Evolutionary conservation across 1,139 yeast species (phyloP), one percentile per base, ranked within the genome.

Genomic region (Geotrichum fermentans): DNA sequence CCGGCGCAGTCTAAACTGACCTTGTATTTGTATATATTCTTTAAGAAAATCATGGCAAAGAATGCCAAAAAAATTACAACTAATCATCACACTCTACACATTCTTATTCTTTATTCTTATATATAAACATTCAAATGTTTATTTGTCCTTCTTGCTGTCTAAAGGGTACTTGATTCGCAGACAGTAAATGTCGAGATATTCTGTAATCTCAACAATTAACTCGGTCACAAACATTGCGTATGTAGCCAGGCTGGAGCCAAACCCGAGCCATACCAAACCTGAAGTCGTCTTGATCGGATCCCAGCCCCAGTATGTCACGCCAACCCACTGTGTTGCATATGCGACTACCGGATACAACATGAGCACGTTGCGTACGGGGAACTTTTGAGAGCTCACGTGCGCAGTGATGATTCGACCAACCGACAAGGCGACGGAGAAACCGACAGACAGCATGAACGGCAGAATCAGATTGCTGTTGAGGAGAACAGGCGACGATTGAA

Each of bases 401-500:
- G 89, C 94, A 52, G 86, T 74, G 61, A 90, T 90, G 58, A 90
- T 87, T 63, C 95, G 77, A 3, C 97, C 97, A 18, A 90, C 97
- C 1, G 80, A 73, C 61, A 87, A 83, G 0, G 97, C 96, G 59
- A 84, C 70, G 1, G 87, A 75, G 35, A 83, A 73, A 3, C 96
- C 96, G 56, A 84, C 77, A 1, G 87, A 75, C 34, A 86, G 63
- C 28, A 82, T 70, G 58, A 83, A 73, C 8, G 95, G 85, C 52
- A 84, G 69, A n/a, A 32, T 77, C 73, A 40, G 34, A 21, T 36
- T 30, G 52, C 71, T 68, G 49, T 72, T 61, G 45, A 82, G 67
- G 37, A 82, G 72, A 14, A 65, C 60, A 17, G 81, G 76, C 35
- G 75, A 68, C 34, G 73, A 57, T 43, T 72, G 57, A 21, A 78